Base-by-base conservation (phyloP, 768 basidiomycete species). In the Auricularia sp. region DNA sequence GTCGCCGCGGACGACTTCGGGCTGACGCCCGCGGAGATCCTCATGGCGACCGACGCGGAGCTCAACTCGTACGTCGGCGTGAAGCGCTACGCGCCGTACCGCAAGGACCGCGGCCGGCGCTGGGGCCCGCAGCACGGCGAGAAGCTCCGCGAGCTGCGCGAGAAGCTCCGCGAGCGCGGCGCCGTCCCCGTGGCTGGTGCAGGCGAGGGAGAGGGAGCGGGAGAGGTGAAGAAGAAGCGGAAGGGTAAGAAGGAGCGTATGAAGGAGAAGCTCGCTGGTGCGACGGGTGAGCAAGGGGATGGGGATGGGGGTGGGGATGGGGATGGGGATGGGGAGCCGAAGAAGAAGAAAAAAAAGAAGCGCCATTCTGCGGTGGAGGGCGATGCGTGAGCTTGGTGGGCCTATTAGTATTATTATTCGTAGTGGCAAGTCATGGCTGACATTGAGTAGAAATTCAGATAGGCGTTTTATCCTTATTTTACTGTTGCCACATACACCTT, bases 11-110 rank as follows among this genome's bases (percentile, higher is more conserved):
- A 88, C 66, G 74, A 73, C 37, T 95, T 82, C 75, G 85, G 83
- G 1, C 84, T 99, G 51, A 83, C 86, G 1, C 85, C 96, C 0
- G 85, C 81, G 3, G 95, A 99, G 70, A 92, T 98, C 67, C 81
- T 99, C 33, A 82, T 92, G 71, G 94, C 96, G 5, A 92, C 88
- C 3, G 96, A 99, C 75, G 80, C 85, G 64, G 97, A 99, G 72
- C 82, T 99, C 61, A 99, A 98, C 76, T 82, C 90, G 65, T 93
- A 93, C 75, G 83, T 96, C 76, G 84, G 89, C 54, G 79, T 98
- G 70, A 96, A 92, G 77, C 89, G 90, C 74, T 82, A 92, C 68
- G 97, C 96, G 16, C 92, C 97, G 5, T 98, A 98, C 74, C 85
- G 91, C 54, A 79, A 83, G 58, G 81, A 83, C 35, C 78, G 75